Evolutionary conservation across 225 moss, liverwort and hornwort genomes (phyloP).

Genomic region (Bryum argenteum): DNA sequence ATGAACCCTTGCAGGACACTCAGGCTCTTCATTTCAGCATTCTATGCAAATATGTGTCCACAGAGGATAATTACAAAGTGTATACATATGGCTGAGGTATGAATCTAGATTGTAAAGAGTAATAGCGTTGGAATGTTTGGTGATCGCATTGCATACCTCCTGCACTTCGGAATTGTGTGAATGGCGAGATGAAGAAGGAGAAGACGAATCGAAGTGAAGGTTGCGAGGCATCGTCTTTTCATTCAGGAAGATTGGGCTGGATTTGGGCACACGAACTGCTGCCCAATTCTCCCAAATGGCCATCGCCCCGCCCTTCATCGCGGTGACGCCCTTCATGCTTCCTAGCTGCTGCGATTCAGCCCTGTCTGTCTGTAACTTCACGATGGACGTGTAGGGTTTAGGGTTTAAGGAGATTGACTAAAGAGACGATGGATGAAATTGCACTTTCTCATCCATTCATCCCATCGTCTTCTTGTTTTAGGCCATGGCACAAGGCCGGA

Average conservation of each 20-base stretch:
- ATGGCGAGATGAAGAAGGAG: not conserved
- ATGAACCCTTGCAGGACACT: too few relatives aligned
- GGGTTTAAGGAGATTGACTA: not conserved
- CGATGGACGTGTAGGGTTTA: not conserved
- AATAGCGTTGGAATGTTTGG: not conserved
- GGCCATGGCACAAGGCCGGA: too few relatives aligned
- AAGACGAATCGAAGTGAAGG: not conserved
- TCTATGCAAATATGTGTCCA: too few relatives aligned
- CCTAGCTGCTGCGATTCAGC: not conserved
- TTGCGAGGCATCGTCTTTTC: slow-evolving; percentile 37
- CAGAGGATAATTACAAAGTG: not conserved
- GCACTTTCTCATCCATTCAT: too few relatives aligned
- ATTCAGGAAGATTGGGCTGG: slow-evolving; percentile 58
- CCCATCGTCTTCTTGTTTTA: too few relatives aligned
- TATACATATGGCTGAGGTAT: not conserved
- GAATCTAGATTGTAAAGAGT: not conserved
- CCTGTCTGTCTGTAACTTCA: not conserved
- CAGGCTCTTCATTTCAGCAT: too few relatives aligned
- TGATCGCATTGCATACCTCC: slow-evolving; percentile 24
- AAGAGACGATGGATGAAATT: slow-evolving; percentile 15
- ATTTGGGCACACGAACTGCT: slow-evolving; percentile 54
- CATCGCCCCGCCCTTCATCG: slow-evolving; percentile 83
- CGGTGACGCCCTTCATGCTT: slow-evolving; percentile 54
- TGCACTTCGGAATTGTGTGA: slow-evolving; percentile 17
- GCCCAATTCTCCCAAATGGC: slow-evolving; percentile 81